phyloP scores from a whole-genome alignment of 2,329 filamentous ascomycete species.

The Fusarium ambrosium region DNA sequence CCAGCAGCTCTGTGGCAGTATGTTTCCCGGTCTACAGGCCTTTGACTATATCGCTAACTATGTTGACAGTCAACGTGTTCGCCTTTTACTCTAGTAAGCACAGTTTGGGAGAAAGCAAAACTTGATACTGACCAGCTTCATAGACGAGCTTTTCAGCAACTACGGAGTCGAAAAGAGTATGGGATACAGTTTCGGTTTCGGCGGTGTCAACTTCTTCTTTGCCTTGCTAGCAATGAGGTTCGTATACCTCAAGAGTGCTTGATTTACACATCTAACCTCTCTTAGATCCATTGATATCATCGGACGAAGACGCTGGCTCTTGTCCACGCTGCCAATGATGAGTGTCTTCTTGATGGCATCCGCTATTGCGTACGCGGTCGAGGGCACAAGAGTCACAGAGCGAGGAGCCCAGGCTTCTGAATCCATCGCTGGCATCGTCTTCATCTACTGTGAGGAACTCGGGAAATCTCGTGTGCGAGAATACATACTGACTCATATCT shows the following conservation, averaged over 20 bases:
- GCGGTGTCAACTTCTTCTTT: slow-evolving; percentile 56
- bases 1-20: slow-evolving; percentile 49
- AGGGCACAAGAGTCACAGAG: slow-evolving; percentile 14
- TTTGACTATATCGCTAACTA: slow-evolving; percentile 25
- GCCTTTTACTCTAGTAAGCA: slow-evolving; percentile 59
- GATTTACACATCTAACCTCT: neutral
- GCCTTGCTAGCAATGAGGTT: slow-evolving; percentile 53
- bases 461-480: accelerated
- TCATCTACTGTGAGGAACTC: slow-evolving; percentile 23
- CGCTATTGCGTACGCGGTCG: slow-evolving; percentile 20
- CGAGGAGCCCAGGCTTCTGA: neutral
- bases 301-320: slow-evolving; percentile 59
- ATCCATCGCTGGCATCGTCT: slow-evolving; percentile 27
- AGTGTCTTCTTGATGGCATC: slow-evolving; percentile 34
- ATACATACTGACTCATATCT: slow-evolving; percentile 1
- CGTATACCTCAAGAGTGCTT: accelerated
- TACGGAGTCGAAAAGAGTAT: slow-evolving; percentile 36
- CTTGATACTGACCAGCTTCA: neutral
- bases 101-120: accelerated
- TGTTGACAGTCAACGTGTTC: slow-evolving; percentile 47
- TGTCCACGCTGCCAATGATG: slow-evolving; percentile 60
- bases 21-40: neutral
- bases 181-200: slow-evolving; percentile 48
- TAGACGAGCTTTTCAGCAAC: slow-evolving; percentile 33
- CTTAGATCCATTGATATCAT: slow-evolving; percentile 51